Conservation (phyloP, 768 basidiomycete species). For the Omphalotus guepiniiformis region DNA sequence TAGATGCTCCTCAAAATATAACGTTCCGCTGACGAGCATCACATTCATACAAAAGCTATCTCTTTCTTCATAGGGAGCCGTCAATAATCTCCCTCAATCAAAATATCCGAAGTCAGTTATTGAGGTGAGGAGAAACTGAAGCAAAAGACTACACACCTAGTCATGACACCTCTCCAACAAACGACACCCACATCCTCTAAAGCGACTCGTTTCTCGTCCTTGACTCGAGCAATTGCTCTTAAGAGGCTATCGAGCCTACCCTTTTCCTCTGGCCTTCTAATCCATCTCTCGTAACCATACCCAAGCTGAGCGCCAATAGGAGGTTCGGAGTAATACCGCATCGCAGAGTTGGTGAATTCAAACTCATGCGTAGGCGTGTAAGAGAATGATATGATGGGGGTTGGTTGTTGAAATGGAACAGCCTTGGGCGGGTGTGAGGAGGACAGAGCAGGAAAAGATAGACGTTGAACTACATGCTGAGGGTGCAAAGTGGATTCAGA, state of each 20-base stretch:
- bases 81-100: conserved; percentile 61
- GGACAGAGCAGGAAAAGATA: conserved; percentile 8
- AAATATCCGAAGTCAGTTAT: conserved; percentile 11
- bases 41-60: conserved; percentile 82
- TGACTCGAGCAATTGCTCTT: conserved; percentile 47
- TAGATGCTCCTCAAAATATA: conserved; percentile 74
- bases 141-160: conserved; percentile 48
- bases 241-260: conserved; percentile 69
- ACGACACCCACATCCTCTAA: conserved; percentile 51
- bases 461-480: not conserved
- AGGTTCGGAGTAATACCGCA: conserved; percentile 69
- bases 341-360: conserved; percentile 61
- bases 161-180: conserved; percentile 81
- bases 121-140: not conserved
- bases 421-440: conserved; percentile 1
- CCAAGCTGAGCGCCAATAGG: conserved; percentile 61
- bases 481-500: not conserved
- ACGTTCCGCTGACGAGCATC: conserved; percentile 65
- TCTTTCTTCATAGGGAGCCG: conserved; percentile 76
- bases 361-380: conserved; percentile 54
- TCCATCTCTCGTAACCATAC: conserved; percentile 73
- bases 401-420: conserved; percentile 65
- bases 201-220: conserved; percentile 23
- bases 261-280: conserved; percentile 56
- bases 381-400: conserved; percentile 66